Base-by-base conservation (phyloP, 768 basidiomycete species). In the Tylopilus intermedius region DNA sequence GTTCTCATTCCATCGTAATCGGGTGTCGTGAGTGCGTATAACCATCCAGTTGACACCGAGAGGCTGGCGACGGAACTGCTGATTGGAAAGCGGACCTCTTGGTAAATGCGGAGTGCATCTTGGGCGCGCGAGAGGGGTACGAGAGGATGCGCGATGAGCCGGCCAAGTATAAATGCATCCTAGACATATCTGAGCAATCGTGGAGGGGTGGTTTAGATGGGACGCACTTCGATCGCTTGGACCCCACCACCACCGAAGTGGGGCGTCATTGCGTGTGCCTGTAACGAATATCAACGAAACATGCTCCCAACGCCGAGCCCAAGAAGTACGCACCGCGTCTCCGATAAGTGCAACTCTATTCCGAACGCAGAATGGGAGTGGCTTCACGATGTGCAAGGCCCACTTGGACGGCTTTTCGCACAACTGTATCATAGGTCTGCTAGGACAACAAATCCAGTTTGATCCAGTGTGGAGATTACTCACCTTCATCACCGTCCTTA, bases 261-360 rank as follows among this genome's bases (percentile, higher is more conserved):
- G 15, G 48, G 48, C 7, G 48, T 49, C 40, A 26, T 50, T 15
- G 13, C 38, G n/a, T 38, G 38, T 9, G 38, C 6, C 38, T 38
- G 15, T 7, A 38, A 38, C 6, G n/a, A 18, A 38, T 38, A 22
- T 50, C 39, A 40, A 35, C 11, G 26, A 4, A 26, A 26, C 9
- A 26, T 18, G 8, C 5, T 15, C 9, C 10, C 26, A 14, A 35
- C 10, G 10, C 2, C 2, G 5, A 3, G 1, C 8, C 21, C 3
- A 7, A 48, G 27, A 14, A 14, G 27, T 21, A 55, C 70, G 44
- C 46, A 77, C 76, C 14, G 81, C 74, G 58, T 83, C 81, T 7
- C 80, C 80, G 3, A 77, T 62, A 8, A 84, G 67, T 6, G 72
- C 73, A 0, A 81, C 73, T 5, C 69, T 64, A 9, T 71, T 71